Evolutionary conservation across 441 rosid genomes (phyloP), one percentile per base, ranked within the genome.

Genomic region (Pelargonium cotyledonis): DNA sequence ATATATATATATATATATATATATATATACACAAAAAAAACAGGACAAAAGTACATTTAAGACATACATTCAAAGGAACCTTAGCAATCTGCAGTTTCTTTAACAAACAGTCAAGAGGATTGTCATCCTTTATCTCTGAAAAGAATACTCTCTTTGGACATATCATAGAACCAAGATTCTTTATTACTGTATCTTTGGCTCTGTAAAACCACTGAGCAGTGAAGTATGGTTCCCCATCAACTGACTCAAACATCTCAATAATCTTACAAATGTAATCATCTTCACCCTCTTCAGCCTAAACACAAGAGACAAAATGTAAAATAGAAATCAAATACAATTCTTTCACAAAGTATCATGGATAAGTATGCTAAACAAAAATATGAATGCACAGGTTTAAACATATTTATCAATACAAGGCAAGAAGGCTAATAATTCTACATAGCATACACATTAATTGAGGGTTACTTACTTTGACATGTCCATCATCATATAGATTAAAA

Each of bases 171-270:
- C 68, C 72, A 15, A 71, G 73, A 10, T 23, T 43, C 51, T 83
- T 76, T 19, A 89, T 79, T 81, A 90, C 92, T 0, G 95, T 88
- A 62, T 90, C 97, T 47, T 4, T 43, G 8, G 89, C 90, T 62
- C 92, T 73, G 15, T 90, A 90, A 61, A 68, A 90, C 95, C 97
- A 90, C 26, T 82, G 97, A 9, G 89, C 89, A 6, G 85, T 76
- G 16, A 87, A 89, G 65, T 86, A 77, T 0, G 55, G 67, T 0
- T 63, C 9, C 5, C 87, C 87, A 46, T 85, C 86, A 15, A 46
- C 47, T 0, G 79, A 82, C 66, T 91, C 86, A 65, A 86, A 91
- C 74, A 89, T 74, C 57, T 91, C 93, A 4, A 83, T 73, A 15
- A 89, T 85, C 53, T 76, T 81, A 49, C 95, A 85, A 1, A 86